A percentile compares a stretch with the other conserved stretches of the same genome.
Conservation (phyloP, 2,329 filamentous ascomycete genomes). For the Cercospora nicotianae region DNA sequence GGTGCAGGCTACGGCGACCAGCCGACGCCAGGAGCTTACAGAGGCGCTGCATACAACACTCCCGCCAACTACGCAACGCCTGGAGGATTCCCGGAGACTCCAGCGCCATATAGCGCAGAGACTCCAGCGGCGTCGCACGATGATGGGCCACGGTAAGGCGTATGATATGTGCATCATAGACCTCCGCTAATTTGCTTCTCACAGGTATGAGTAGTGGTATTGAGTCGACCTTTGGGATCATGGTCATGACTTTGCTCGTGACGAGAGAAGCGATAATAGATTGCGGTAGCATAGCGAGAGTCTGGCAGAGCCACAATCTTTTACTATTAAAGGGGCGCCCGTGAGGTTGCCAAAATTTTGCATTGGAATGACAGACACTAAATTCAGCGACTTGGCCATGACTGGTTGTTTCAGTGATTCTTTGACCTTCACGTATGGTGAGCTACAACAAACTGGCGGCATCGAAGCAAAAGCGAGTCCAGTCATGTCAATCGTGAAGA, state of each 20-base stretch:
- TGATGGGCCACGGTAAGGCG: constrained; percentile 18
- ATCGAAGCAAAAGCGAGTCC: neutral
- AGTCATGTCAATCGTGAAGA: neutral
- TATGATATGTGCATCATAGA: neutral
- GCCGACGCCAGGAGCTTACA: constrained; percentile 43
- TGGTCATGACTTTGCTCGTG: neutral
- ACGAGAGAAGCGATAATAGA: neutral
- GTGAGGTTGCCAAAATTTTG: neutral
- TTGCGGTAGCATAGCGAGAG: constrained; percentile 7
- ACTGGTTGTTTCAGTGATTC: neutral
- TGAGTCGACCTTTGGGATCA: neutral
- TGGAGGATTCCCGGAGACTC: constrained; percentile 56
- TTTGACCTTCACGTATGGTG: neutral
- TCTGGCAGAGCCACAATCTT: neutral
- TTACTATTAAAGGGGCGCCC: neutral
- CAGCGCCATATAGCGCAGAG: constrained; percentile 36
- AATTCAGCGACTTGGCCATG: neutral
- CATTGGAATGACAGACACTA: neutral
- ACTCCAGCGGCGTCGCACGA: constrained; percentile 16
- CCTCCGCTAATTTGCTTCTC: neutral
- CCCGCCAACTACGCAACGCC: constrained; percentile 34
- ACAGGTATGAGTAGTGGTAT: constrained; percentile 7
- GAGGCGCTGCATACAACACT: constrained; percentile 42
- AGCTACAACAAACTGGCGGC: neutral
- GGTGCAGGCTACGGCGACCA: constrained; percentile 38